phyloP scores from a whole-genome alignment of 140 eudicot species.

The Anethum foeniculum region DNA sequence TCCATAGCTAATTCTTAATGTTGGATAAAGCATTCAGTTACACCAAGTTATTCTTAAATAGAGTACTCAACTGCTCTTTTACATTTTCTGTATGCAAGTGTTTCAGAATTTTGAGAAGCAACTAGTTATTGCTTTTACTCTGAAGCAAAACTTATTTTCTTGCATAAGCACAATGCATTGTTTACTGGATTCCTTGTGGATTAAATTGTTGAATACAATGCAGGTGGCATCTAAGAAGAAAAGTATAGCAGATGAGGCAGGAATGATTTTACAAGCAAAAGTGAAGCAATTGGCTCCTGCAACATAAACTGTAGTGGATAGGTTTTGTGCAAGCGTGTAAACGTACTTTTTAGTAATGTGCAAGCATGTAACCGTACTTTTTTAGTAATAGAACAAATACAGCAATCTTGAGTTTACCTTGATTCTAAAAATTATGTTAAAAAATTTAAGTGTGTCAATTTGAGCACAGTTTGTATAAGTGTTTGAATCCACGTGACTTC shows the following conservation, averaged over 20 bases:
- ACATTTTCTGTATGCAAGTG: not conserved
- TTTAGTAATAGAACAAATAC: not conserved
- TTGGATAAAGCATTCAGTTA: not conserved
- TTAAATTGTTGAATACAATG: not conserved
- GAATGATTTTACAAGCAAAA: constrained; percentile 70
- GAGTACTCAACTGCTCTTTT: not conserved
- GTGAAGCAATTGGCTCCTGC: constrained; percentile 57
- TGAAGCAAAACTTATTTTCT: not conserved
- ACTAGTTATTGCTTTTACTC: not conserved
- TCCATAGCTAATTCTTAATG: not conserved
- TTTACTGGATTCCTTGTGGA: not conserved
- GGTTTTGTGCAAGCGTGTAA: not conserved
- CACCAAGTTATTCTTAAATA: not conserved
- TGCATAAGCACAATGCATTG: not conserved
- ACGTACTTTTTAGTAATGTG: not conserved
- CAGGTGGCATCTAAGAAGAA: constrained; percentile 90
- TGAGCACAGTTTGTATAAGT: not conserved
- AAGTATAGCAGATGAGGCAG: constrained; percentile 77
- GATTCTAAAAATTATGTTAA: not conserved
- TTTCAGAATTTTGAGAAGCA: not conserved
- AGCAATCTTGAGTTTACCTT: not conserved
- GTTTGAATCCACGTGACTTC: not conserved
- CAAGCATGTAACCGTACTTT: not conserved
- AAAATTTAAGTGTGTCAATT: not conserved
- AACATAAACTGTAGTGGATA: constrained; percentile 24